Conservation (phyloP, 108 stramenopile species). For the Cyclotella cryptica region DNA sequence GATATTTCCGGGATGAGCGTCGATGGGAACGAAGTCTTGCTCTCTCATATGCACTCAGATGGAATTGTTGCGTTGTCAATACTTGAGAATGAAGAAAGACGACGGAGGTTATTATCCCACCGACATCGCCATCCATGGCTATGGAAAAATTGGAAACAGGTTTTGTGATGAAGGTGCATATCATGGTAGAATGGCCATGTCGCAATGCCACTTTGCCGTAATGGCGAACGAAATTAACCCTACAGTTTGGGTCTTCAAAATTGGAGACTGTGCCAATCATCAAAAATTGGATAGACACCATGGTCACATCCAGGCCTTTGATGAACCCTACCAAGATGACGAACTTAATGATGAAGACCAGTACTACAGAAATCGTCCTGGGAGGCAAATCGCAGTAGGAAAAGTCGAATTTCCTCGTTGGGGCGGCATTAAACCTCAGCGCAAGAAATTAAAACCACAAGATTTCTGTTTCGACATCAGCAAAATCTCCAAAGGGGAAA, state of each 20-base stretch:
- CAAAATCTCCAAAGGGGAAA: not conserved
- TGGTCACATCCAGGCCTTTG: conserved; percentile 26
- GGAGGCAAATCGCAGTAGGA: conserved; percentile 42
- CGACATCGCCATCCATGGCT: conserved; percentile 23
- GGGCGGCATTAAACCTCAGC: conserved; percentile 33
- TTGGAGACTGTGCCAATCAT: conserved; percentile 19
- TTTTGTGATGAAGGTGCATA: conserved; percentile 33
- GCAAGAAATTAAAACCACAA: conserved; percentile 25
- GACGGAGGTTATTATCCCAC: conserved; percentile 5
- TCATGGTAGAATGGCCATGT: conserved; percentile 52
- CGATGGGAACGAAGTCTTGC: conserved; percentile 31
- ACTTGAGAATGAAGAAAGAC: conserved; percentile 26
- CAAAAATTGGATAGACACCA: conserved; percentile 37
- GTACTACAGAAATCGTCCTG: conserved; percentile 10
- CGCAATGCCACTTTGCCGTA: conserved; percentile 10
- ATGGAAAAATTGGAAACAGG: conserved; percentile 26
- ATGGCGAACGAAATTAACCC: conserved; percentile 34
- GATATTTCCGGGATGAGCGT: conserved; percentile 37
- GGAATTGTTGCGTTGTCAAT: conserved; percentile 31
- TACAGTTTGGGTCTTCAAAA: conserved; percentile 41
- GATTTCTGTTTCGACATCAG: not conserved
- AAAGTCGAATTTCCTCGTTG: conserved; percentile 42
- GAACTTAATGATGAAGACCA: conserved; percentile 17
- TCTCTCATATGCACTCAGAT: conserved; percentile 24
- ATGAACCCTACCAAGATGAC: no score